Base-by-base conservation (phyloP, 768 basidiomycete genomes). In the Hygrocybe punicea region DNA sequence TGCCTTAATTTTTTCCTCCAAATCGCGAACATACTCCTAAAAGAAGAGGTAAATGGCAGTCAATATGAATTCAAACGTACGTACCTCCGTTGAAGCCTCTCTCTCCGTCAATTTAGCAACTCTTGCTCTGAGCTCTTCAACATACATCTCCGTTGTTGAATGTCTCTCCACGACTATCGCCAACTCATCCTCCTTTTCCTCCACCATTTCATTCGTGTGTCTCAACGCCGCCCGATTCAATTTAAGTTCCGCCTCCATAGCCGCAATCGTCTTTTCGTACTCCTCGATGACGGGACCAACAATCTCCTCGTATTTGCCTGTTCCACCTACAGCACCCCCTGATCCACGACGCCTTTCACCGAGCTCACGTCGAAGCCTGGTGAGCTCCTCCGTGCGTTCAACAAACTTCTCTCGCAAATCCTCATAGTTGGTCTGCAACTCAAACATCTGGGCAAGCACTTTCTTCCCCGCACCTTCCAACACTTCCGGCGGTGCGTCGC, bases 201-300 rank as follows among this genome's bases (percentile, higher is more conserved):
- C 88, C 45, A 92, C 86, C 72, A 97, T 79, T 63, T 95, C 92
- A 69, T 97, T 96, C 52, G 96, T 93, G 65, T 93, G 87, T 51
- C 89, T 76, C 68, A 97, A 75, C 17, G 94, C 92, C 1, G 91
- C 92, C 50, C 89, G 81, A 63, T 93, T 93, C 55, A 95, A 77
- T 62, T 82, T 90, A 53, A 97, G 78, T 71, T 96, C 93, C 0
- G 90, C 91, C 71, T 99, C 97, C 81, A 99, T 89, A 2, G 93
- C 88, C 40, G 85, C 82, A 62, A 98, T 96, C 1, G 93, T 93
- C 78, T 96, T 93, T 78, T 99, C 96, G 72, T 99, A 99, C 74
- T 98, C 94, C 73, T 97, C 91, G 51, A 99, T 97, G 63, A 99
- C 94, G 2, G 96, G 96, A 14, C 93, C 95, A 19, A 98, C 95